Base-by-base conservation (phyloP, 768 basidiomycete genomes). In the Mrakia gelida region DNA sequence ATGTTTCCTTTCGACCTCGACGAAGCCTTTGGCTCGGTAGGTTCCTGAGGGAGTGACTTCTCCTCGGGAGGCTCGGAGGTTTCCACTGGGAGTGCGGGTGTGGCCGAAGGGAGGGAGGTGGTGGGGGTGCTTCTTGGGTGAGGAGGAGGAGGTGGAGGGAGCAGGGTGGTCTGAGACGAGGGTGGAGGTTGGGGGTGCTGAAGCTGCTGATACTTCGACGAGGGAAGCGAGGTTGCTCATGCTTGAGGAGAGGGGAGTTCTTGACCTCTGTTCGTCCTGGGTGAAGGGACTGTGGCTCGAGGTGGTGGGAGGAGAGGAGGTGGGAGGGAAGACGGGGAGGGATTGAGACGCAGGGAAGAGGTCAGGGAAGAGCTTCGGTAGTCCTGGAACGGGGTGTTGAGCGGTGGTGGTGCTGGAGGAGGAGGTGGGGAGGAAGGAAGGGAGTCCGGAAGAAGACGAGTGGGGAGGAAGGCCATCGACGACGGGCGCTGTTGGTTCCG, bases 1-100 rank as follows among this genome's bases (percentile, higher is more conserved):
- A 62, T 43, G 61, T 23, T 67, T 73, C 21, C 32, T 16, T 21
- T 56, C 52, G 21, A 30, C 75, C 28, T 65, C 43, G 21, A 61
- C 26, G 13, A 71, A 49, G 1, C 30, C 28, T 38, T 63, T 62
- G 4, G 76, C 76, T 21, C 28, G 2, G 56, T 56, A 72, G 16
- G 34, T 62, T 26, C 76, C 76, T 28, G 52, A 54, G 34, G 59
- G 54, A 32, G 23, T 30, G 23, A 72, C 71, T 26, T 77, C 76
- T 26, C 59, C 76, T 45, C 70, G 38, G 18, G 11, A 43, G n/a
- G 68, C 18, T 21, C 76, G 32, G 3, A 71, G n/a, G 30, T 38
- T 63, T 0, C 76, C 70, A 28, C 67, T 70, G 21, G 30, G 59
- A 9, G 70, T 41, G 2, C 76, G 34, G 7, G 56, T 43, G 76